phyloP scores from a whole-genome alignment of 2,329 filamentous ascomycete species.

The Cadophora sp. region DNA sequence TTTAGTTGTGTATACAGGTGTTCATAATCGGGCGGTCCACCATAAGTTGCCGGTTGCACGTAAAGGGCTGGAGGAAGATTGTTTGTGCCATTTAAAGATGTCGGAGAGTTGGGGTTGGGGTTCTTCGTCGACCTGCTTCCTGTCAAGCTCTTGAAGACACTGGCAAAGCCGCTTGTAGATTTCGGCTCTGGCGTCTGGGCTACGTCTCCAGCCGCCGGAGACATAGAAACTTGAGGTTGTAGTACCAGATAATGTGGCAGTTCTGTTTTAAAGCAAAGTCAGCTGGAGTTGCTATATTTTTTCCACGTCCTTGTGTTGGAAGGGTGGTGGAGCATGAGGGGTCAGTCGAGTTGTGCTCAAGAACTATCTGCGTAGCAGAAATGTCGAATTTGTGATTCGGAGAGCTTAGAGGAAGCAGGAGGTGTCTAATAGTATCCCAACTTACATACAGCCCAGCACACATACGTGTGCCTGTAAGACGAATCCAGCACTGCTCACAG shows the following conservation, averaged over 20 bases:
- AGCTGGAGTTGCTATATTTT: neutral
- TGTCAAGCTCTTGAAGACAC: conserved; percentile 68
- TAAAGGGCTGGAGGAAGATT: conserved; percentile 45
- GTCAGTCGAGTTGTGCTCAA: neutral
- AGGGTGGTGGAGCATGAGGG: neutral
- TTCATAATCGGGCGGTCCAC: conserved; percentile 58
- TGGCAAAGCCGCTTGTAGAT: conserved; percentile 62
- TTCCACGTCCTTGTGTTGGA: too few species aligned
- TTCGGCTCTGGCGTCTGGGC: conserved; percentile 60
- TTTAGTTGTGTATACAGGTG: conserved; percentile 62
- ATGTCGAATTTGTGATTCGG: neutral
- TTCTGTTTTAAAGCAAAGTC: neutral
- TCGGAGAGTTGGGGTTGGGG: conserved; percentile 49
- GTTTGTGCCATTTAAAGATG: conserved; percentile 50
- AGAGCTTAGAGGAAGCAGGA: neutral
- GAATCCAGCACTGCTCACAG: conserved; percentile 18
- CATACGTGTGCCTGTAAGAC: conserved; percentile 20
- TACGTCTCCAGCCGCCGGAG: conserved; percentile 64
- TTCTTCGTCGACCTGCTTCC: conserved; percentile 58
- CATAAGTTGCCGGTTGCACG: conserved; percentile 46
- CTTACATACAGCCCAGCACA: conserved; percentile 22
- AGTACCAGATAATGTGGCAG: neutral
- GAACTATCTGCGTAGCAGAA: neutral
- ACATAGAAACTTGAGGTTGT: conserved; percentile 55
- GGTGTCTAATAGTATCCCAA: neutral